Evolutionary conservation across 164 flowering plant species (phyloP).

Genomic region (Santalum album): DNA sequence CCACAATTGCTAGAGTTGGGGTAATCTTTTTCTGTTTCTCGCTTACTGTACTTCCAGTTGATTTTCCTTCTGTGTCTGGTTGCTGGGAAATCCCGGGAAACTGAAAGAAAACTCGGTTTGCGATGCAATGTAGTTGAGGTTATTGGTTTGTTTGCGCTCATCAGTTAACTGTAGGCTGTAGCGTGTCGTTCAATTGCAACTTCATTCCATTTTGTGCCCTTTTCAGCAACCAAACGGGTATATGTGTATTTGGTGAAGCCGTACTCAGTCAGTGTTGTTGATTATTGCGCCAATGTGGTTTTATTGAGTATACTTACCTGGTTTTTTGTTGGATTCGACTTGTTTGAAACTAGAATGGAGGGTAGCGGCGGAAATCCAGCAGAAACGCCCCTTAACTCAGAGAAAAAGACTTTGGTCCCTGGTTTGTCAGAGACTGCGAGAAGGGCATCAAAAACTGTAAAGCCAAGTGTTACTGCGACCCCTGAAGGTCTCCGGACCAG

Average conservation of each 20-base stretch:
- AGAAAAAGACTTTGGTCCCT: constrained; percentile 8
- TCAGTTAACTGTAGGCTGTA: no score
- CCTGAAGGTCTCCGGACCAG: constrained; percentile 12
- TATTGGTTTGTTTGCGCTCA: not conserved
- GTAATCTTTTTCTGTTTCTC: constrained; percentile 4
- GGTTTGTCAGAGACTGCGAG: constrained; percentile 13
- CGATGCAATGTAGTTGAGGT: not conserved
- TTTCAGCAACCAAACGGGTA: no score
- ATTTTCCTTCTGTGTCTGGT: not conserved
- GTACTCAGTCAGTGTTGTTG: not conserved
- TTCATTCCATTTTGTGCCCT: not conserved
- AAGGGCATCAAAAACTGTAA: constrained; percentile 9
- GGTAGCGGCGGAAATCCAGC: constrained; percentile 13
- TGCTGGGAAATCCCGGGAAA: not conserved
- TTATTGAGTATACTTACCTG: not conserved
- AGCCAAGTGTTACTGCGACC: constrained; percentile 11
- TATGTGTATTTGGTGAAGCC: not conserved
- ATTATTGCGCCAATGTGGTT: not conserved
- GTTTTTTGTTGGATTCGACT: not conserved
- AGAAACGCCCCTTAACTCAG: constrained; percentile 9
- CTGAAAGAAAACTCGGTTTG: not conserved
- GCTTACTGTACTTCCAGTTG: not conserved
- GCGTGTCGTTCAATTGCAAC: not conserved
- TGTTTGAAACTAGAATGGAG: constrained; percentile 21
- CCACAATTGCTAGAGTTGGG: not conserved